phyloP scores from a whole-genome alignment of 352 stramenopile genomes.

The Pythium aristosporum region DNA sequence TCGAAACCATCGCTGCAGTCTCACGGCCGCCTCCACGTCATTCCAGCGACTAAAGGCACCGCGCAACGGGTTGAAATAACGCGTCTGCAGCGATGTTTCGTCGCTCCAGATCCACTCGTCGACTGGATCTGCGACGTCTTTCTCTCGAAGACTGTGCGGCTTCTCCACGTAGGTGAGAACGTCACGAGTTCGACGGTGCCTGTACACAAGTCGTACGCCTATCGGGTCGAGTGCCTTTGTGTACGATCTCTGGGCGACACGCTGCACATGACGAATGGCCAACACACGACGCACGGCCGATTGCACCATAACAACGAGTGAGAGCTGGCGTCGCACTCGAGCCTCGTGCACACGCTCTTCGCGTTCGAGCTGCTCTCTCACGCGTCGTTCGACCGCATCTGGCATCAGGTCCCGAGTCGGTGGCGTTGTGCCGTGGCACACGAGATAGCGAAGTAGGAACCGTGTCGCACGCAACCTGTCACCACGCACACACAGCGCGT shows the following conservation, averaged over 20 bases:
- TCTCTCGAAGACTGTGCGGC: slow-evolving; percentile 43
- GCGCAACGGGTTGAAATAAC: slow-evolving; percentile 48
- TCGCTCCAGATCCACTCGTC: slow-evolving; percentile 40
- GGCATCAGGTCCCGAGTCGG: slow-evolving; percentile 45
- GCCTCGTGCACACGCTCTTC: not conserved
- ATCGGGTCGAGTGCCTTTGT: slow-evolving; percentile 41
- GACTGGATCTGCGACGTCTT: slow-evolving; percentile 40
- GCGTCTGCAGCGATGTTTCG: not conserved
- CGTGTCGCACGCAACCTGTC: slow-evolving; percentile 23
- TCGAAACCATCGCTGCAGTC: slow-evolving; percentile 60
- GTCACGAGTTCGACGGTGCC: slow-evolving; percentile 13
- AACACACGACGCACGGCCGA: slow-evolving; percentile 32
- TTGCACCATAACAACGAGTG: slow-evolving; percentile 38
- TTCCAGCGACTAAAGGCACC: slow-evolving; percentile 46
- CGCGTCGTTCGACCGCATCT: slow-evolving; percentile 31
- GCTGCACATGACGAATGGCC: slow-evolving; percentile 31
- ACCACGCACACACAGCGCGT: not conserved
- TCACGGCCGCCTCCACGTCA: slow-evolving; percentile 27
- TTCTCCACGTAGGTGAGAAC: slow-evolving; percentile 30
- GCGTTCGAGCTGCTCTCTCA: not conserved
- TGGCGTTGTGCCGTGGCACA: slow-evolving; percentile 24
- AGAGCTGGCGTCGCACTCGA: not conserved
- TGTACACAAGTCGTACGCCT: slow-evolving; percentile 37
- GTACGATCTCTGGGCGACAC: slow-evolving; percentile 49
- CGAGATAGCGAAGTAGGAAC: slow-evolving; percentile 39